Conservation (phyloP, 139 green algal species). For the Chlamydomonas incerta region DNA sequence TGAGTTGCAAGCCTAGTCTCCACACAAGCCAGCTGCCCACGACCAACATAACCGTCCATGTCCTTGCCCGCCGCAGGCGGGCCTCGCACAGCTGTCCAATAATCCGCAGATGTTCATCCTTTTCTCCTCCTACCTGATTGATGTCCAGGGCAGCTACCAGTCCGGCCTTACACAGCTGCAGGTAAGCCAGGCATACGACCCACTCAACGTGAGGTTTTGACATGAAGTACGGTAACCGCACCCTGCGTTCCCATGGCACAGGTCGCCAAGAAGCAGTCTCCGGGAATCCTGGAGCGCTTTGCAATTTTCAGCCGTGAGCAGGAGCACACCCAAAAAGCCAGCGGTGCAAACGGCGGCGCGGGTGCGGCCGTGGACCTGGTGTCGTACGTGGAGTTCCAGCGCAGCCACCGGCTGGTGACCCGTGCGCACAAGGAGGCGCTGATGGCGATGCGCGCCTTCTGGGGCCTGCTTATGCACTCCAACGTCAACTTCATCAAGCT, state of each 20-base stretch:
- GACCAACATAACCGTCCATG: too few species aligned
- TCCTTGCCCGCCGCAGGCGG: too few species aligned
- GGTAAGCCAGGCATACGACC: not conserved
- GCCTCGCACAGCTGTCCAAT: too few species aligned
- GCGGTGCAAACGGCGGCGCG: not conserved
- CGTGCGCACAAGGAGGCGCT: constrained; percentile 48
- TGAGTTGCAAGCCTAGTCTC: too few species aligned
- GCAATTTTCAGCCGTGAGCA: constrained; percentile 56
- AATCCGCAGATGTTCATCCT: constrained; percentile 42
- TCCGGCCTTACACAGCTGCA: constrained; percentile 21
- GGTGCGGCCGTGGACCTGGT: constrained; percentile 53
- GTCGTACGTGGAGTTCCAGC: constrained; percentile 64
- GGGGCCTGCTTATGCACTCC: constrained; percentile 43
- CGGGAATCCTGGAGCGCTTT: constrained; percentile 50
- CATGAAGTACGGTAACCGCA: too few species aligned
- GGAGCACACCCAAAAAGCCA: constrained; percentile 51
- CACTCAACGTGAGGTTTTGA: too few species aligned
- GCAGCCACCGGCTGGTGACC: constrained; percentile 48
- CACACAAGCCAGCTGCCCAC: too few species aligned
- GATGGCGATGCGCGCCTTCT: constrained; percentile 43
- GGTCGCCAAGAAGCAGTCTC: constrained; percentile 35
- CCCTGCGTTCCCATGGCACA: too few species aligned
- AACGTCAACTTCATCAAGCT: constrained; percentile 48
- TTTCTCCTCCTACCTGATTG: constrained; percentile 59
- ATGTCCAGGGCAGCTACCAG: constrained; percentile 29